Conservation (phyloP, 2,329 filamentous ascomycete species). For the Nemania sp. region DNA sequence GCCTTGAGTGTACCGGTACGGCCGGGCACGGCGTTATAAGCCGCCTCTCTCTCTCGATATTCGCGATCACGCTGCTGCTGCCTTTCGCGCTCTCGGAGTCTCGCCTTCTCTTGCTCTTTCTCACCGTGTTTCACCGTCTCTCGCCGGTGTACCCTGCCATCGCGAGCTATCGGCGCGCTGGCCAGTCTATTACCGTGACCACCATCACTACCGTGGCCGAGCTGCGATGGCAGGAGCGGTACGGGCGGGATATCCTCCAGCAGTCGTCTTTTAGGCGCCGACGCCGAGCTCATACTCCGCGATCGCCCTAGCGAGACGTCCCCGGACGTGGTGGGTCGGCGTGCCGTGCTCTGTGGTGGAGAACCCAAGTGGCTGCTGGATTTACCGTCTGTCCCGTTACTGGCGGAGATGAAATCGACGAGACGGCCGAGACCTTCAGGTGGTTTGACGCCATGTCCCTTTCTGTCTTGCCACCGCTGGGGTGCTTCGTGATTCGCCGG, state of each 20-base stretch:
- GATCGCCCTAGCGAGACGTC: conserved; percentile 28
- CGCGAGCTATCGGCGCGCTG: conserved; percentile 1
- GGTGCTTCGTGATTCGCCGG: conserved; percentile 37
- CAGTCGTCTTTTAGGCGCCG: conserved; percentile 25
- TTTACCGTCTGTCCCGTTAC: conserved; percentile 20
- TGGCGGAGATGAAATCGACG: conserved; percentile 38
- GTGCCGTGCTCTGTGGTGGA: conserved; percentile 34
- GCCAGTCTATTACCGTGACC: conserved; percentile 9
- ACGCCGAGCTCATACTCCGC: conserved; percentile 38
- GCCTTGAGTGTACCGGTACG: conserved; percentile 40
- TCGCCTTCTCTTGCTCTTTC: conserved; percentile 28
- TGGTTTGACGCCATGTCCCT: conserved; percentile 40
- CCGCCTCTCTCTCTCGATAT: conserved; percentile 30
- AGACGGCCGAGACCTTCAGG: conserved; percentile 40
- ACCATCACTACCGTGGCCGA: neutral
- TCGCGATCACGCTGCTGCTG: conserved; percentile 31
- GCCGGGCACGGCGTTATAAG: conserved; percentile 39
- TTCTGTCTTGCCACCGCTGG: conserved; percentile 38
- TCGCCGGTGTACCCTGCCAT: conserved; percentile 10
- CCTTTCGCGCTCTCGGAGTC: conserved; percentile 27
- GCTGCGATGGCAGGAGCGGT: conserved; percentile 31
- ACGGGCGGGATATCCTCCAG: conserved; percentile 33
- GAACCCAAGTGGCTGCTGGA: conserved; percentile 21
- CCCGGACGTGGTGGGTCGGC: conserved; percentile 30
- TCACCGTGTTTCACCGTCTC: conserved; percentile 21